Evolutionary conservation across 306 rosid genomes (phyloP), one percentile per base, ranked within the genome.

Genomic region (Fragaria nilgerrensis): DNA sequence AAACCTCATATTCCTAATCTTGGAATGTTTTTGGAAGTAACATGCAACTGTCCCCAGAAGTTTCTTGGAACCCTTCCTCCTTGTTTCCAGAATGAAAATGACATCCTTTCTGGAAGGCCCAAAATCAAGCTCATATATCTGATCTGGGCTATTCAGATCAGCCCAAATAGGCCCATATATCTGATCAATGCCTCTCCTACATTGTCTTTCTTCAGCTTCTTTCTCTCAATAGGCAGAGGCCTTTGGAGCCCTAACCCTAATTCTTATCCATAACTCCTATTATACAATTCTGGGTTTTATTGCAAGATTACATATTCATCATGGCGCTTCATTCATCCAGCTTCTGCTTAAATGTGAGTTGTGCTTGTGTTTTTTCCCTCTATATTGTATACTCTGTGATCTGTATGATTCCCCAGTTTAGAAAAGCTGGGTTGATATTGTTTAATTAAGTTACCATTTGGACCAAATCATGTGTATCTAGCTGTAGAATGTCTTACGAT

Each of bases 281-380:
- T 23, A 3, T 58, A 13, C 23, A 79, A 7, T 41, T 58, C 74
- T 47, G 68, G 50, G 59, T 68, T 27, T 1, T 65, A 39, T 34
- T 50, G 45, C 45, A 43, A 10, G 29, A 45, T 9, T 23, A 8
- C 39, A 34, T 43, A 55, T 59, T 67, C 7, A 45, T 22, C 70
- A 86, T 83, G 89, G 83, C 83, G 81, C 87, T 80, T 76, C 77
- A 75, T 67, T 78, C 83, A 49, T 80, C 67, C n/a, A 64, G 27
- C 72, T 75, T 80, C 47, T 77, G 68, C 80, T 23, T 71, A 68
- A 83, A 71, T 74, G 85, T 82, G 81, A 82, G 83, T 71, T 56
- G 0, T 56, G 55, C 81, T 68, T 59, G 7, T 68, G 19, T 11
- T 59, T 59, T 29, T 52, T 48, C 52, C 41, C 29, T 13, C 4